Evolutionary conservation across 768 basidiomycete genomes (phyloP).

Genomic region (Tylopilus plumbeoviolaceoides): DNA sequence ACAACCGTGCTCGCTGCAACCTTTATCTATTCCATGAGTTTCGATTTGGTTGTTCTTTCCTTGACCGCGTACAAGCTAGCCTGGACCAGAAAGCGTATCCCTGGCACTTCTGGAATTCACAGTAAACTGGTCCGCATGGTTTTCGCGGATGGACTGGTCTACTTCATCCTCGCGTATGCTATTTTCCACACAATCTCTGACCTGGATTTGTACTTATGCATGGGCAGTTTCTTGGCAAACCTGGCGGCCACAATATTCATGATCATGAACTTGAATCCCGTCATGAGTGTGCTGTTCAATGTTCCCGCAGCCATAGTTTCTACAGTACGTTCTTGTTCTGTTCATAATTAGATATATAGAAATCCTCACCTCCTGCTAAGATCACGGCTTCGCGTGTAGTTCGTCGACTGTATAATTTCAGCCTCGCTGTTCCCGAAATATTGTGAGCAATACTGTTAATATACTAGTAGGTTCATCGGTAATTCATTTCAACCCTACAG

Average conservation of each 20-base stretch:
- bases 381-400: constrained; percentile 60
- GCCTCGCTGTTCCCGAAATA: constrained; percentile 23
- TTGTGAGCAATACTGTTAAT: constrained; percentile 20
- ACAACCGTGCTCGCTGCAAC: constrained; percentile 63
- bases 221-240: constrained; percentile 37
- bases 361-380: constrained; percentile 25
- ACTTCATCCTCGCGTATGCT: constrained; percentile 69
- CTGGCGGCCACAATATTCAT: constrained; percentile 53
- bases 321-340: constrained; percentile 35
- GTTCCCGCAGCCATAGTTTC: constrained; percentile 57
- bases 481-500: constrained; percentile 9
- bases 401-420: constrained; percentile 53
- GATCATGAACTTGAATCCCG: constrained; percentile 57
- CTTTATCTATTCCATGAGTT: constrained; percentile 75
- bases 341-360: neutral
- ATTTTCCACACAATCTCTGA: constrained; percentile 1
- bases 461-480: neutral
- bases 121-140: constrained; percentile 59
- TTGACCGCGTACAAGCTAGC: constrained; percentile 60
- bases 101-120: constrained; percentile 23
- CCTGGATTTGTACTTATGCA: constrained; percentile 27
- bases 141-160: constrained; percentile 69
- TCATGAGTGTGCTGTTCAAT: constrained; percentile 66
- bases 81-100: constrained; percentile 17
- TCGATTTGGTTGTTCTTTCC: constrained; percentile 58